phyloP scores from a whole-genome alignment of 345 rosid species.

The Eucalyptus globulus region DNA sequence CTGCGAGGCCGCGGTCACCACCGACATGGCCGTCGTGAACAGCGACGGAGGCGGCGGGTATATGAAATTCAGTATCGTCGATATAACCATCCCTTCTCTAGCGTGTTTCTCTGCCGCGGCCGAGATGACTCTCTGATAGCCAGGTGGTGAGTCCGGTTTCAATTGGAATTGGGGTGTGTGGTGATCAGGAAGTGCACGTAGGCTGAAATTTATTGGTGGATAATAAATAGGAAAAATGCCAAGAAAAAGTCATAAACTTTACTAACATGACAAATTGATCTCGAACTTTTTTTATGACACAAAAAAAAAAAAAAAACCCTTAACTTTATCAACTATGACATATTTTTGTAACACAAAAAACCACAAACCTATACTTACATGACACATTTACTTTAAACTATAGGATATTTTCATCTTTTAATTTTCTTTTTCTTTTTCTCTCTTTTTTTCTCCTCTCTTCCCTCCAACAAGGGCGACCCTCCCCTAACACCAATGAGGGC shows the following conservation, averaged over 20 bases:
- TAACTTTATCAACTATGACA: too few relatives aligned
- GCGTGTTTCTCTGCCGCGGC: background rate
- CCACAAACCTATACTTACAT: rapidly evolving
- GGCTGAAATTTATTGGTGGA: background rate
- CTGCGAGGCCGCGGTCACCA: conserved; percentile 1
- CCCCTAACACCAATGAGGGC: too few relatives aligned
- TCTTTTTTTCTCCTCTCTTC: too few relatives aligned
- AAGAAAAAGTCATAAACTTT: too few relatives aligned
- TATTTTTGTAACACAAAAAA: too few relatives aligned
- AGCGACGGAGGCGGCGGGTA: conserved; percentile 28
- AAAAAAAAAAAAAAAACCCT: too few relatives aligned
- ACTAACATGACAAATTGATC: too few relatives aligned
- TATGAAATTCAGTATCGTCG: background rate
- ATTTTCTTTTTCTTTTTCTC: too few relatives aligned
- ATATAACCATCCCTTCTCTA: background rate
- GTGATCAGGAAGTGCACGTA: background rate
- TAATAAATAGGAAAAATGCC: too few relatives aligned
- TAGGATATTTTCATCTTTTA: too few relatives aligned
- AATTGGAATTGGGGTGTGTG: background rate
- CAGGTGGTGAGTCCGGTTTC: background rate
- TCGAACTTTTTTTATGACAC: rapidly evolving
- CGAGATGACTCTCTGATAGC: background rate
- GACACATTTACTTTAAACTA: too few relatives aligned
- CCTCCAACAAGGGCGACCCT: too few relatives aligned
- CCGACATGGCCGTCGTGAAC: conserved; percentile 20